Percentiles rank a stretch among this genome's conserved stretches.
These are phyloP conservation scores for Glycine latifolia DNA, from an alignment of 306 rosid species.

Conservation along the genomic window DNA sequence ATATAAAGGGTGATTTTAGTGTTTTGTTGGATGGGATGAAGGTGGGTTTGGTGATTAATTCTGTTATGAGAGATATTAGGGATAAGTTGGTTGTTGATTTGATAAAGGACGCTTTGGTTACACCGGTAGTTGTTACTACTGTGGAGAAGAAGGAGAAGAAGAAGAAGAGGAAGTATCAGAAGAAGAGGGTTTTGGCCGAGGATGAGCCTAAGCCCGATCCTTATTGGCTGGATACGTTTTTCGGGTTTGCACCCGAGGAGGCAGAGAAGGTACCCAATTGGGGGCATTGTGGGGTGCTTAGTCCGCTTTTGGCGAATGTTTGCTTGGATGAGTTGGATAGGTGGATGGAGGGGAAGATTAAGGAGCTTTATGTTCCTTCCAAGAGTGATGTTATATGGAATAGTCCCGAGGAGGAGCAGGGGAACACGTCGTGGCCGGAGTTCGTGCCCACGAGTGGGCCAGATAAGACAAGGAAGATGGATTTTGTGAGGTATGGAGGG, in stretches of 20 bases:
- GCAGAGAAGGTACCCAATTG: constrained; percentile 83
- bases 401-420: constrained; percentile 80
- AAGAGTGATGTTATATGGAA: constrained; percentile 99
- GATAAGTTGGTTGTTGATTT: constrained; percentile 84
- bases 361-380: constrained; percentile 84
- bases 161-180: constrained; percentile 86
- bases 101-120: constrained; percentile 74
- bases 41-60: constrained; percentile 76
- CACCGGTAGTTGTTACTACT: constrained; percentile 67
- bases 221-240: constrained; percentile 88
- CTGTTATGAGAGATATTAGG: constrained; percentile 89
- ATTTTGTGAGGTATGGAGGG: constrained; percentile 85
- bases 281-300: constrained; percentile 94
- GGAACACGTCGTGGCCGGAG: constrained; percentile 99
- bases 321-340: constrained; percentile 89
- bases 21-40: constrained; percentile 84
- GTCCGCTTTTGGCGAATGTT: constrained; percentile 83
- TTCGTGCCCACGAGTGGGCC: constrained; percentile 99
- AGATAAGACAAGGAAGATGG: constrained; percentile 95
- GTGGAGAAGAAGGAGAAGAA: constrained; percentile 70
- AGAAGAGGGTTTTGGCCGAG: constrained; percentile 90
- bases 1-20: constrained; percentile 84
- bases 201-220: constrained; percentile 99
- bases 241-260: constrained; percentile 94
- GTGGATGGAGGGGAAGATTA: constrained; percentile 94